Evolutionary conservation across 352 stramenopile species (phyloP), one percentile per base, ranked within the genome.

Genomic region (Phytophthora ramorum): DNA sequence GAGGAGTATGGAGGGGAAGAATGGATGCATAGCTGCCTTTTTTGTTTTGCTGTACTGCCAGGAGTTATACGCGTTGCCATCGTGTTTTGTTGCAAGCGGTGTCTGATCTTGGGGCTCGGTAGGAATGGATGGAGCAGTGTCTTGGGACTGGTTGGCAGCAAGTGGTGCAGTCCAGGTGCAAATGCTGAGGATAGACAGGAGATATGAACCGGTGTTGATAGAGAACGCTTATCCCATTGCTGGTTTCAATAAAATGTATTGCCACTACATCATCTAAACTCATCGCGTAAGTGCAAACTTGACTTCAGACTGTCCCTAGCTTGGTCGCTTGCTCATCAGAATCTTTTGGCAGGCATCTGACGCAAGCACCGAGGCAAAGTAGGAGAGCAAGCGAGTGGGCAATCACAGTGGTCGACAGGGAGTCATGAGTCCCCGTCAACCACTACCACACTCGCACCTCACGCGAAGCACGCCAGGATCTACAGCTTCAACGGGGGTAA

Each of bases 361-460:
- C 46, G 37, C 8, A 16, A 8, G n/a, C 28, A 32, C 34, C 61
- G 38, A 69, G 58, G 22, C 47, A 61, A 40, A 53, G 32, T 50
- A 66, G 53, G 64, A 47, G 17, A 44, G 47, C 34, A 30, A 59
- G 55, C 16, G n/a, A 48, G 24, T 20, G 16, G 1, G 40, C 63
- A 54, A 44, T 32, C 45, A 20, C 30, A 66, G 35, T 35, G 22
- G 13, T 48, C 40, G 10, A 71, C 7, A 65, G 63, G 60, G 61
- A 78, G 70, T 71, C 41, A 78, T 78, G 70, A 78, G 56, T 75
- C 61, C 66, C 60, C n/a, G 20, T 47, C 28, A 7, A 56, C 24
- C 34, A 35, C 54, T 49, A 47, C 19, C 26, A 43, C 40, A 35
- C 51, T 17, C 20, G 17, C 46, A 63, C 40, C 48, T 66, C n/a